Conservation (phyloP, 345 rosid genomes). For the Ceriops zippeliana region DNA sequence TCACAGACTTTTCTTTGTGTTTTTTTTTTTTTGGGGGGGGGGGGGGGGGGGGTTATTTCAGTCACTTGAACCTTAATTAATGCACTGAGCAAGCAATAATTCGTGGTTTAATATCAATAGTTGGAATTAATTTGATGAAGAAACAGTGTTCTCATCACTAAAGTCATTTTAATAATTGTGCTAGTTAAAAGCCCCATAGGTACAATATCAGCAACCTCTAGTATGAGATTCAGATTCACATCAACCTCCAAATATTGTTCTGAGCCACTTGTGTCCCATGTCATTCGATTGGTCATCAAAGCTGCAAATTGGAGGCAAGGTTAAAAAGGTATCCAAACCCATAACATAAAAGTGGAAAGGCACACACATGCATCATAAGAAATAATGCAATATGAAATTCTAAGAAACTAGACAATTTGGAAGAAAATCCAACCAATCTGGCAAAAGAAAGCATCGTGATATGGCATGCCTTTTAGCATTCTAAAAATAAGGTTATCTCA, state of each 20-base stretch:
- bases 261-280: constrained; percentile 53
- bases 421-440: background rate
- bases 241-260: constrained; percentile 71
- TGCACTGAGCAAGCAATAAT: no score
- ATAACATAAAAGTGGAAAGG: background rate
- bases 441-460: background rate
- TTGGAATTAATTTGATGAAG: background rate
- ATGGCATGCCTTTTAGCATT: background rate
- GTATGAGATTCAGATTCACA: constrained; percentile 54
- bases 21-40: no score
- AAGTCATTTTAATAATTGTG: background rate
- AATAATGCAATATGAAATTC: no score
- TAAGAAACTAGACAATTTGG: background rate
- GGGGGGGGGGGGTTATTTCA: no score
- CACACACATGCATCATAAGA: background rate
- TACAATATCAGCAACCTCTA: constrained; percentile 52
- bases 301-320: constrained; percentile 41
- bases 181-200: background rate
- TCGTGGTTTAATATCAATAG: background rate
- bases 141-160: background rate
- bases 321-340: background rate
- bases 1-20: no score
- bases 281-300: constrained; percentile 63
- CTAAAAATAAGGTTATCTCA: background rate
- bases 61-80: no score